Percentiles rank a stretch among this genome's conserved stretches.
Conservation (phyloP, 345 rosid genomes). For the Bruguiera gymnorhiza region DNA sequence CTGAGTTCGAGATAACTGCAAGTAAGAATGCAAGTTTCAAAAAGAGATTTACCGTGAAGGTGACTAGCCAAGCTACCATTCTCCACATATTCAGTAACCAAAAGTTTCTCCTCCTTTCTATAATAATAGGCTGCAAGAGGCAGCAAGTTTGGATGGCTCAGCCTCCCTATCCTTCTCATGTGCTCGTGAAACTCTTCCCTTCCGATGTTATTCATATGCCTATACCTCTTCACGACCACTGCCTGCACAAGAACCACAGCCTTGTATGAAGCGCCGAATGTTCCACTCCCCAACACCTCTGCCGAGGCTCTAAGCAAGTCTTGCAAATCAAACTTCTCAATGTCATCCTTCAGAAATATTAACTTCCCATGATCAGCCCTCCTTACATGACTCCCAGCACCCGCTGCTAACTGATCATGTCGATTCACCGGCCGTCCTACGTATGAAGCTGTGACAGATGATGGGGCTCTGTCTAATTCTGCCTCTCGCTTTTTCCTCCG, state of each 20-base stretch:
- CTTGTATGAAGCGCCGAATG: constrained; percentile 74
- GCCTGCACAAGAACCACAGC: constrained; percentile 38
- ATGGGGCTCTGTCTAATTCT: constrained; percentile 11
- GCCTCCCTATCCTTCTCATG: constrained; percentile 56
- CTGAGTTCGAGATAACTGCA: no score
- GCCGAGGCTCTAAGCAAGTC: constrained; percentile 71
- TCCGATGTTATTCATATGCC: constrained; percentile 66
- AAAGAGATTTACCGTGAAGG: constrained; percentile 49
- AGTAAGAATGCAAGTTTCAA: background rate
- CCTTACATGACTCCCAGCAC: background rate
- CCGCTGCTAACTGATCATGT: background rate
- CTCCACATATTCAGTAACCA: constrained; percentile 48
- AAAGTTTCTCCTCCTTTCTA: constrained; percentile 69
- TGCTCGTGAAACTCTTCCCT: constrained; percentile 69
- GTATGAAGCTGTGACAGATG: constrained; percentile 6
- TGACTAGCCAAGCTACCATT: constrained; percentile 69
- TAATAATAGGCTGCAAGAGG: constrained; percentile 61
- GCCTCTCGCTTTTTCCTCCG: constrained; percentile 15
- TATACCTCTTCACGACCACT: constrained; percentile 76
- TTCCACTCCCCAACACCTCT: constrained; percentile 80
- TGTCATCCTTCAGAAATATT: constrained; percentile 47
- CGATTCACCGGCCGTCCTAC: background rate
- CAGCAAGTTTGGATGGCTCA: constrained; percentile 56
- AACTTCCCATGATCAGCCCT: constrained; percentile 41
- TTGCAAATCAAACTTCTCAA: constrained; percentile 57